phyloP scores from a whole-genome alignment of 2,329 filamentous ascomycete genomes.

The Ophiostoma sp. region DNA sequence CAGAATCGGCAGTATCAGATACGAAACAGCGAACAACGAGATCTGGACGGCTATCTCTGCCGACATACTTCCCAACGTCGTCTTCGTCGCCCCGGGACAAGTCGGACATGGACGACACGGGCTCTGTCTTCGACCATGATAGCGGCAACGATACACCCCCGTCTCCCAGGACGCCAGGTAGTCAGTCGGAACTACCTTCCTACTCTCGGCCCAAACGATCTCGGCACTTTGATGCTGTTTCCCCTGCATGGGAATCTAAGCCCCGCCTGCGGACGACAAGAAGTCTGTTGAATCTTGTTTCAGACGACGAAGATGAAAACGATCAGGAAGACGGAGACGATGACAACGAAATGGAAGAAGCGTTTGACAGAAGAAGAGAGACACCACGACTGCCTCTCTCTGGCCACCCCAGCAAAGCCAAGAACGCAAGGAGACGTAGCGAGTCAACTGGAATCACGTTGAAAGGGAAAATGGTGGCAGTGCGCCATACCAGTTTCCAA shows the following conservation, averaged over 20 bases:
- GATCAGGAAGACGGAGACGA: not conserved
- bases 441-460: too few species aligned
- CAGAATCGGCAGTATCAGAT: not conserved
- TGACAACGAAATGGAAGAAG: not conserved
- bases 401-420: not conserved
- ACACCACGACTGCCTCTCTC: not conserved
- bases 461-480: not conserved
- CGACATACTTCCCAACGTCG: not conserved
- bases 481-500: not conserved
- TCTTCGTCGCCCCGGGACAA: not conserved
- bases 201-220: not conserved
- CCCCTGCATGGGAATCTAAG: not conserved
- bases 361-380: not conserved
- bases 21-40: not conserved
- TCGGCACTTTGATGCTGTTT: not conserved
- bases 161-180: not conserved
- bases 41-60: not conserved
- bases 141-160: not conserved
- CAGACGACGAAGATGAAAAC: slow-evolving; percentile 24
- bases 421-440: not conserved
- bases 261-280: not conserved
- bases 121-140: not conserved
- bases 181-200: not conserved
- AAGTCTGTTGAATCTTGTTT: slow-evolving; percentile 24
- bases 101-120: not conserved